Base-by-base conservation (phyloP, 1,139 yeast species). In the Suhomyces bokatorum region DNA sequence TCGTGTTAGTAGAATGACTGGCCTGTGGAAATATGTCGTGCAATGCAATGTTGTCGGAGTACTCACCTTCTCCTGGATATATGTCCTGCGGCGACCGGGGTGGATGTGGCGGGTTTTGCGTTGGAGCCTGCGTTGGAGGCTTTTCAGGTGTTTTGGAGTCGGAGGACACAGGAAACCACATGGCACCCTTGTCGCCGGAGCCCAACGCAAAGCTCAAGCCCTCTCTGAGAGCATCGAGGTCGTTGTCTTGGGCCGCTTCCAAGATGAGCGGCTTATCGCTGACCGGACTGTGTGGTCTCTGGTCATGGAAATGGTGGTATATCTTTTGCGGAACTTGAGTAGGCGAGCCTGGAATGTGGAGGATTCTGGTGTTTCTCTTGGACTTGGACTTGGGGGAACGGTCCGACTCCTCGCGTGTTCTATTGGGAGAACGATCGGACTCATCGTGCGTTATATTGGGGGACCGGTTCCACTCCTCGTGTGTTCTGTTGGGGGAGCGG, bases 201-300 rank as follows among this genome's bases (percentile, higher is more conserved):
- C 78, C 77, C 27, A 73, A 56, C 1, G 77, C 78, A 48, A 59
- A 63, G 32, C 59, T 59, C 16, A 73, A 51, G 4, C 76, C 76
- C 49, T 69, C 69, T 38, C 63, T 61, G 29, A 73, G 53, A 27
- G 69, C 71, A 39, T 66, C 65, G 24, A 69, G 59, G 45, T 70
- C 71, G 35, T 60, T 60, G 17, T 58, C 62, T 32, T 58, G 57
- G 2, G 68, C 57, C 7, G 70, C 71, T 22, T 61, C 60, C 31
- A 55, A 53, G 24, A 62, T 53, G 34, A 53, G 53, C n/a, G 63
- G 53, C 14, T 39, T 46, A 16, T 33, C 40, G 26, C 39, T 26
- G 37, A 37, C n/a, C 6, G 42, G 29, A 12, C 15, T 20, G 13
- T 27, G 9, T 12, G 42, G 42, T 13, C 39, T 28, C 12, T 31